Conservation (phyloP, 2,329 filamentous ascomycete genomes). For the Botrytis elliptica region DNA sequence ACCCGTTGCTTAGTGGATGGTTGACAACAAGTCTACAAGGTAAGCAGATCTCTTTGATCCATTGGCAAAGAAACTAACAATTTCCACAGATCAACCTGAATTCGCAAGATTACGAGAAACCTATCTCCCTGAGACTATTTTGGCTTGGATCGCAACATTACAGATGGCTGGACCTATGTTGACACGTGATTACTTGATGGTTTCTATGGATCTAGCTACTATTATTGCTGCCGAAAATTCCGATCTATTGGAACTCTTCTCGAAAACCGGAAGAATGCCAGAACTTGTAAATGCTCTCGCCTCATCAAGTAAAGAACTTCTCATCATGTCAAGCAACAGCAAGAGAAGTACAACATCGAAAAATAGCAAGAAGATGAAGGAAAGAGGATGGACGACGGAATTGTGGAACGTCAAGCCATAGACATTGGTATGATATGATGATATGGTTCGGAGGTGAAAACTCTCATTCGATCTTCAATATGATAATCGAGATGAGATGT, state of each 20-base stretch:
- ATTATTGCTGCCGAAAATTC: conserved; percentile 69
- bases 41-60: conserved; percentile 14
- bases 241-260: conserved; percentile 64
- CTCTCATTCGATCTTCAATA: neutral
- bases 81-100: conserved; percentile 54
- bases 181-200: conserved; percentile 72
- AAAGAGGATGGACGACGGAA: conserved; percentile 62
- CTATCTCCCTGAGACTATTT: conserved; percentile 81
- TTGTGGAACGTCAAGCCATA: conserved; percentile 48
- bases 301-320: conserved; percentile 34
- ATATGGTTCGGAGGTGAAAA: neutral
- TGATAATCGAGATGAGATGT: neutral
- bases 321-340: conserved; percentile 49
- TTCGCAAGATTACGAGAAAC: conserved; percentile 65
- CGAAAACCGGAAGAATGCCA: conserved; percentile 65
- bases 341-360: conserved; percentile 47
- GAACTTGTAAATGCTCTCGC: conserved; percentile 78
- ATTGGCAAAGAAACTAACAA: conserved; percentile 23
- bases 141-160: conserved; percentile 79
- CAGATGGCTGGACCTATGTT: conserved; percentile 75
- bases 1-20: conserved; percentile 64
- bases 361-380: conserved; percentile 58
- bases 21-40: conserved; percentile 43
- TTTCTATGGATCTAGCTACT: conserved; percentile 83
- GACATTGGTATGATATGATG: conserved; percentile 3